Evolutionary conservation across 495 filamentous ascomycete species (phyloP), one percentile per base, ranked within the genome.

Genomic region (Glarea lozoyensis): DNA sequence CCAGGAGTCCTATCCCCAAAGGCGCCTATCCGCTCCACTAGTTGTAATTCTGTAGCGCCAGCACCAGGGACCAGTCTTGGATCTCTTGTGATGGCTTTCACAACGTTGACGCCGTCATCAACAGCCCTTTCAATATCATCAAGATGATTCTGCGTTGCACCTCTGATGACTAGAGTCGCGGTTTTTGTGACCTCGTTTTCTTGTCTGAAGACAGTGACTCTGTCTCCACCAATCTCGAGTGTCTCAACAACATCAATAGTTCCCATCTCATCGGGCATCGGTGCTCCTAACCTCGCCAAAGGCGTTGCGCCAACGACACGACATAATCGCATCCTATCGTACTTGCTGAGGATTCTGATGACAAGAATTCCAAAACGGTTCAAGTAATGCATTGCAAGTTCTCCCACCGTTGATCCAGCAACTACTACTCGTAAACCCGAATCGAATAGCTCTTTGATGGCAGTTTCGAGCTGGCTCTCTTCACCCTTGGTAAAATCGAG

Each of bases 201-300:
- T 72, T 99, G 93, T 50, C 93, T 72, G 78, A 99, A 99, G 16
- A 97, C 90, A 7, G 93, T 99, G 30, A 99, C 93, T 25, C 93
- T 84, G 70, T 99, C 93, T 57, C 93, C 93, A 43, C 93, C 93
- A 60, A 99, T 97, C 66, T 99, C 93, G 33, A 90, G 76, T 5
- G 93, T 99, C 75, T 97, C 93, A 15, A 99, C 90, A 20, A 99
- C 64, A 64, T 99, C 93, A 46, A 97, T 73, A 49, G 62, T 82
- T 49, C 93, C 93, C 88, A 96, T 97, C 73, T 99, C 93, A 55
- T 99, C 93, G 18, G 93, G 93, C 93, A 99, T 99, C 20, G 93
- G 93, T 7, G 93, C 93, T 41, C 93, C 93, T 37, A 99, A 75
- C 53, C 93, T 82, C 24, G 93, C 93, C 42, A 99, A 76, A 6